Evolutionary conservation across 2,329 filamentous ascomycete species (phyloP), one percentile per base, ranked within the genome.

Genomic region (Epichloe sibirici): DNA sequence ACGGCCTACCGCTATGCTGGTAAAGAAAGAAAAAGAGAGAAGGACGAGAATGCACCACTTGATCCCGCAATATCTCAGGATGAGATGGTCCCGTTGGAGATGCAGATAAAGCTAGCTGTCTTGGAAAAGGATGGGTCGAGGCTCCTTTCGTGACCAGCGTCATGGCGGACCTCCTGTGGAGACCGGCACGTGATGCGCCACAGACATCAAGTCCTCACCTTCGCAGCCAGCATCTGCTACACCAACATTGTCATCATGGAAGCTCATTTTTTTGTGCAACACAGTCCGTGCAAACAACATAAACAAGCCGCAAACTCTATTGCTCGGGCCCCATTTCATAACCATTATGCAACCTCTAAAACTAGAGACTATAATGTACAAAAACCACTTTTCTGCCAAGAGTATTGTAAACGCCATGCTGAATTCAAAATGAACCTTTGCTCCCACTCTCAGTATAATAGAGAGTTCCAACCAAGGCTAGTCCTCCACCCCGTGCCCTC

Each of bases 51-150:
- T n/a, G 11, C 31, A 15, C n/a, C 40, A 37, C 31, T 44, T 9
- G 21, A 39, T 21, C 21, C 15, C 17, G 31, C 8, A 7, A 38
- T 37, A n/a, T 48, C 45, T 45, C 40, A 25, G 60, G 61, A 60
- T 63, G 57, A 50, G 57, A 25, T 58, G 57, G 61, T 63, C 63
- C 63, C 58, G 64, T 61, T 60, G 44, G 57, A 66, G 62, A 56
- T 60, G 31, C 37, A 28, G 31, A 35, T 31, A 43, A 38, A 21
- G 46, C 42, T 44, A 21, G 46, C 42, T 44, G 11, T 6, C 15
- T 13, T 45, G n/a, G 6, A 58, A 61, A 57, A 39, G 56, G 56
- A 51, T 56, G 55, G 55, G 57, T 56, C 56, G 48, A 45, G 15
- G 17, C 39, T 52, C 56, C 54, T 55, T 53, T 45, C 58, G 57